phyloP scores from a whole-genome alignment of 23 red algal genomes.

The Chondrus crispus region DNA sequence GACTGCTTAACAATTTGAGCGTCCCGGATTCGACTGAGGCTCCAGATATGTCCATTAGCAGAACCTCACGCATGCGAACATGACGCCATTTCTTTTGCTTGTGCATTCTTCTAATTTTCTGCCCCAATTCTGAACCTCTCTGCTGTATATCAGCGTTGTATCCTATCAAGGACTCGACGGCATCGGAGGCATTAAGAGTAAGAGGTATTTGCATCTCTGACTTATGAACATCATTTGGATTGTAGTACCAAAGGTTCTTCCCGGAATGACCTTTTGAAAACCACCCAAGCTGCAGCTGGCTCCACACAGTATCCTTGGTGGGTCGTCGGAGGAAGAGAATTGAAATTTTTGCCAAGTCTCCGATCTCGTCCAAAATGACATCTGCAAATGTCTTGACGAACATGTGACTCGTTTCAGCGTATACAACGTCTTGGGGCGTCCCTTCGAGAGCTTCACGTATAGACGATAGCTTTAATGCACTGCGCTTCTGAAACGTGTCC shows the following conservation, averaged over 20 bases:
- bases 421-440: constrained; percentile 25
- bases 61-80: constrained; percentile 10
- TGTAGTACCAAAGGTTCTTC: constrained; percentile 65
- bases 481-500: constrained; percentile 27
- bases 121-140: constrained; percentile 3
- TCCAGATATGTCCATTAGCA: constrained; percentile 4
- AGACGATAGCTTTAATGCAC: constrained; percentile 34
- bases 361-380: constrained; percentile 50
- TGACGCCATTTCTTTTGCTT: background rate
- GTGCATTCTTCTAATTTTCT: background rate
- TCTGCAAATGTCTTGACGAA: constrained; percentile 79
- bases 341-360: constrained; percentile 53
- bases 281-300: constrained; percentile 70
- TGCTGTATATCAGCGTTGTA: constrained; percentile 54
- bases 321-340: constrained; percentile 51
- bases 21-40: background rate
- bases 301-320: constrained; percentile 23
- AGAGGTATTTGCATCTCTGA: constrained; percentile 13
- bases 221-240: constrained; percentile 46
- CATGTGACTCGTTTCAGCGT: constrained; percentile 77
- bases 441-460: constrained; percentile 54
- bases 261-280: constrained; percentile 55
- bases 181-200: constrained; percentile 9
- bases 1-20: background rate
- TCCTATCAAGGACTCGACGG: constrained; percentile 30